Evolutionary conservation across 2,329 filamentous ascomycete genomes (phyloP), one percentile per base, ranked within the genome.

Genomic region (Xylariaceae sp.): DNA sequence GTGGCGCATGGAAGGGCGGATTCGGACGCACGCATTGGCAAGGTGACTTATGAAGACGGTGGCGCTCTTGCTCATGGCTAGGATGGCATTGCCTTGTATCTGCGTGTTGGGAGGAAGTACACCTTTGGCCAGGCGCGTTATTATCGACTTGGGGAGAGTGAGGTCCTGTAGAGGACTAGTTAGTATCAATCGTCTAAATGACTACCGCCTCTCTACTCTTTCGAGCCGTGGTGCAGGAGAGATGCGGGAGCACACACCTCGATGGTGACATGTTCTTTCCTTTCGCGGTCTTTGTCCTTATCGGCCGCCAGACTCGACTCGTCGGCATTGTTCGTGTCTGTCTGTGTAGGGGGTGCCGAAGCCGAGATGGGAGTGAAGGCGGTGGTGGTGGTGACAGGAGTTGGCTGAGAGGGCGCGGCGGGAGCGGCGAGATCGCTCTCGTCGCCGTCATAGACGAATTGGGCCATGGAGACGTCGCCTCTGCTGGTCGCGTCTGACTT

Each of bases 21-120:
- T 28, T 28, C 22, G 22, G 22, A 77, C 86, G 49, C 79, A 93
- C 89, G 85, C 81, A 55, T 83, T 80, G 42, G 88, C 86, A 31
- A 94, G 75, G 68, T 92, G 89, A 71, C 83, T 93, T 61, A 94
- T 87, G 65, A 94, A 94, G 0, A 94, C 85, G 1, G 88, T 92
- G 7, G 89, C 87, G 69, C 87, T 88, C 72, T 92, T 92, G 60
- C 83, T 87, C 74, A 94, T 80, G 10, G 89, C 89, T 47, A 90
- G 72, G 49, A 92, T 81, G 40, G 89, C 89, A 73, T 91, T 90
- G 64, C 86, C 89, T 68, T 93, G 88, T 45, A 93, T 89, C 70
- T 90, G 87, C 5, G 89, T 92, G 66, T 91, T 91, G 6, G 88
- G 79, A 1, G 89, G 89, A 5, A 94, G 75, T 6, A 90, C 88